Evolutionary conservation across 805 yeast species (phyloP), one percentile per base, ranked within the genome.

Genomic region (Metschnikowia matae): DNA sequence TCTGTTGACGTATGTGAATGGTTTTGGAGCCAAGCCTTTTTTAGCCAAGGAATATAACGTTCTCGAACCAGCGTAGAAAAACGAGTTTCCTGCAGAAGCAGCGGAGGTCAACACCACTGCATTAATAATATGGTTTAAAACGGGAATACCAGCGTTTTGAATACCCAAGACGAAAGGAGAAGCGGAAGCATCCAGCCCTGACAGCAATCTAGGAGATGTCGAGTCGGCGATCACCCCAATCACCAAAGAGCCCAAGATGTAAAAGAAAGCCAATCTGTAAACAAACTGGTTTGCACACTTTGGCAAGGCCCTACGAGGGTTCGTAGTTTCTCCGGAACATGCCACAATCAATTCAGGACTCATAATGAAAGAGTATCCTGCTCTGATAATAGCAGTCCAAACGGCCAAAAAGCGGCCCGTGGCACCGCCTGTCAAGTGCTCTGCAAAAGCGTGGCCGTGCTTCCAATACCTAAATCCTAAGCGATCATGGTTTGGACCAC

Each of bases 101-200:
- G 85, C 86, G 41, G 86, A 81, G 4, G 88, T 74, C 48, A 89
- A 74, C 49, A 89, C 76, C 31, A 88, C 79, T 1, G 81, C 95
- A 66, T 90, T 90, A 50, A 90, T 89, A 53, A 89, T 76, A 61
- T 84, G 80, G 32, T 95, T 95, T 44, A 89, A 71, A 0, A 79
- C 84, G 33, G 72, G 79, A 48, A 89, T 85, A 1, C 80, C 78
- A 60, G 88, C 69, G 49, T 74, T 76, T 67, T 76, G 77, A 89
- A 89, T 89, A 2, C 92, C 92, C 59, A 89, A 81, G 46, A 87
- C 94, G 60, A 85, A 88, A 0, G 96, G 94, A 17, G 85, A 81
- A 15, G 84, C 83, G 31, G 90, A 83, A 23, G 86, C 86, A 57
- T 78, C 67, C 11, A 50, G 39, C 13, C 64, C 67, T 40, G 54